Conservation (phyloP, 202 grass and related monocot species). For the Saccharum hybrid region DNA sequence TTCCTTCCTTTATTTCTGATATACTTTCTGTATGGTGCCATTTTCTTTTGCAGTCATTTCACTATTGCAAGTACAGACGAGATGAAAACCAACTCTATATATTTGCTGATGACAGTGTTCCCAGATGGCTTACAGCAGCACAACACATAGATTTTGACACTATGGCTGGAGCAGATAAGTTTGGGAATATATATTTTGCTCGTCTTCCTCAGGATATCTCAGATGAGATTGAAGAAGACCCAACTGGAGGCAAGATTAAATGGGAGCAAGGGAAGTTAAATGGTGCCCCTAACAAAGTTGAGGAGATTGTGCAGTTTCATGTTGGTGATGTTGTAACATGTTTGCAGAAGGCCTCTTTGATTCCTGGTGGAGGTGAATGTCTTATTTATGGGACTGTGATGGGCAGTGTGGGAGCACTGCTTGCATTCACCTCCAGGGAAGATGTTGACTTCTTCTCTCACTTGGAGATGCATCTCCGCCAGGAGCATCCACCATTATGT, state of each 20-base stretch:
- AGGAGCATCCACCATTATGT: constrained; percentile 96
- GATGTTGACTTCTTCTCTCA: constrained; percentile 99
- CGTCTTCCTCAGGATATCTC: constrained; percentile 90
- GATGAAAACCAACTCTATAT: constrained; percentile 98
- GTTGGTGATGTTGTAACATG: constrained; percentile 94
- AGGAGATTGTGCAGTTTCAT: constrained; percentile 98
- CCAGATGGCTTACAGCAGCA: constrained; percentile 90
- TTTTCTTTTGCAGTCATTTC: constrained; percentile 75
- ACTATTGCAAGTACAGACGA: constrained; percentile 98
- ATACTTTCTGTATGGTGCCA: constrained; percentile 9
- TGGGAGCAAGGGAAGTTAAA: constrained; percentile 97
- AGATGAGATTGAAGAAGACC: constrained; percentile 98
- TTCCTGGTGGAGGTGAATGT: constrained; percentile 92
- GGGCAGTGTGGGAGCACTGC: constrained; percentile 89
- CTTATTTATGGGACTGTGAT: constrained; percentile 94
- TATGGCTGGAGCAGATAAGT: constrained; percentile 95
- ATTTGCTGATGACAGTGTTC: constrained; percentile 90
- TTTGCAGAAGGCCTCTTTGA: constrained; percentile 92
- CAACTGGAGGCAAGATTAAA: constrained; percentile 96
- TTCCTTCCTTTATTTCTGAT: constrained; percentile 32
- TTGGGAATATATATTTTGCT: constrained; percentile 95
- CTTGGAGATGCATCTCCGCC: constrained; percentile 98
- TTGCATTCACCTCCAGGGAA: constrained; percentile 97
- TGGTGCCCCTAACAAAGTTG: constrained; percentile 95
- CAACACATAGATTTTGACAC: constrained; percentile 99